Evolutionary conservation across 2,329 filamentous ascomycete genomes (phyloP).

Genomic region (Macrophomina tecta): DNA sequence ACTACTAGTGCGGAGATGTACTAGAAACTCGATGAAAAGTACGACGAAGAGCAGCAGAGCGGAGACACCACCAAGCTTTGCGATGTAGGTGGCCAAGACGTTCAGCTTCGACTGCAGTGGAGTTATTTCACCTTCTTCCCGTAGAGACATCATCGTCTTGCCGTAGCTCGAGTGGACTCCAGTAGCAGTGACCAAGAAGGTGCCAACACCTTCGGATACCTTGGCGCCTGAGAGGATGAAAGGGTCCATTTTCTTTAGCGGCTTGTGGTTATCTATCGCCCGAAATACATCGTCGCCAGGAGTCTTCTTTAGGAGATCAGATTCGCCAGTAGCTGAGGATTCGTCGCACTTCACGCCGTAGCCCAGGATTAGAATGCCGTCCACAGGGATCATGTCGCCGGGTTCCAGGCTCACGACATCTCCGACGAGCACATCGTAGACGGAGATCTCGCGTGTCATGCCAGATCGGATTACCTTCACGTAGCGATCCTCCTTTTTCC

Average conservation of each 20-base stretch:
- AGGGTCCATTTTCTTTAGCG: slow-evolving; percentile 76
- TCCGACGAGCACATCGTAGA: slow-evolving; percentile 74
- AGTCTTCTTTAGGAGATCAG: slow-evolving; percentile 72
- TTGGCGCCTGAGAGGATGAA: slow-evolving; percentile 89
- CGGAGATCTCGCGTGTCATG: slow-evolving; percentile 69
- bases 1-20: slow-evolving; percentile 63
- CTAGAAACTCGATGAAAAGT: slow-evolving; percentile 84
- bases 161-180: slow-evolving; percentile 77
- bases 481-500: slow-evolving; percentile 76
- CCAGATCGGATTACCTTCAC: slow-evolving; percentile 81
- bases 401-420: slow-evolving; percentile 76
- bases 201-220: slow-evolving; percentile 76
- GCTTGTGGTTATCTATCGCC: slow-evolving; percentile 66
- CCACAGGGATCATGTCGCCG: slow-evolving; percentile 74
- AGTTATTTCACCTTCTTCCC: slow-evolving; percentile 77
- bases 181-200: slow-evolving; percentile 76
- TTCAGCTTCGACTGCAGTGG: slow-evolving; percentile 81
- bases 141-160: slow-evolving; percentile 78
- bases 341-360: slow-evolving; percentile 75
- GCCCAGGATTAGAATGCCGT: slow-evolving; percentile 72
- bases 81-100: slow-evolving; percentile 77
- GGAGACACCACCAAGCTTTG: slow-evolving; percentile 77
- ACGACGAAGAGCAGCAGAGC: slow-evolving; percentile 83
- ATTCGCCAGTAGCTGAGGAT: slow-evolving; percentile 78
- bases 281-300: slow-evolving; percentile 69